These are phyloP conservation scores for Aureococcus anophagefferens DNA, from an alignment of 108 stramenopile genomes.

Conservation along the genomic window DNA sequence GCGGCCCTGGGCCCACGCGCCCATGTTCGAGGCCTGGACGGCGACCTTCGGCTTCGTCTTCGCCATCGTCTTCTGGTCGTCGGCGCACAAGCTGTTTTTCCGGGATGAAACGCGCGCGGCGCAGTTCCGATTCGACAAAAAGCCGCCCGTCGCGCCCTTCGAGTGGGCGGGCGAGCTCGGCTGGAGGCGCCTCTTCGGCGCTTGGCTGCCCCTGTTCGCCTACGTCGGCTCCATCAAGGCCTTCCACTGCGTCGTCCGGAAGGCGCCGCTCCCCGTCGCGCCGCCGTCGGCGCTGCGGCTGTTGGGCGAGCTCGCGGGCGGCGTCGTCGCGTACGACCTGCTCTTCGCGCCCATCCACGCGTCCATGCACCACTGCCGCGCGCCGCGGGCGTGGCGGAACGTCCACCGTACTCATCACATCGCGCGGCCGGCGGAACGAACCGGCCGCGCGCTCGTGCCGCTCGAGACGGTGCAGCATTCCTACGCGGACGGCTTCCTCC, in stretches of 20 bases:
- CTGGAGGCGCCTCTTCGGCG: not conserved
- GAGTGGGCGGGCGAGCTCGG: not conserved
- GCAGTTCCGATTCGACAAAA: not conserved
- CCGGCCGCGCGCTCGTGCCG: constrained; percentile 2
- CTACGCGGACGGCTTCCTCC: constrained; percentile 36
- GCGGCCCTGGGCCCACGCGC: not conserved
- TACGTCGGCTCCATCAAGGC: constrained; percentile 32
- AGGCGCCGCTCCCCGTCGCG: constrained; percentile 17
- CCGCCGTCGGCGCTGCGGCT: constrained; percentile 30
- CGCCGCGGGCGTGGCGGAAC: constrained; percentile 4
- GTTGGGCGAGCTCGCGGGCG: constrained; percentile 21
- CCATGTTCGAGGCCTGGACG: not conserved
- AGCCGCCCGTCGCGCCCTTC: not conserved
- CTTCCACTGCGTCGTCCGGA: constrained; percentile 23
- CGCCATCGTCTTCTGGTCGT: not conserved
- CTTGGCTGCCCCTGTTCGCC: constrained; percentile 12
- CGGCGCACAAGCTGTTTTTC: not conserved
- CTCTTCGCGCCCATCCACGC: constrained; percentile 28
- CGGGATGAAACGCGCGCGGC: not conserved
- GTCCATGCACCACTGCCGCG: constrained; percentile 15
- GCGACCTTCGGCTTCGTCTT: not conserved
- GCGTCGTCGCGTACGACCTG: constrained; percentile 29
- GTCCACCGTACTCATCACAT: constrained; percentile 30
- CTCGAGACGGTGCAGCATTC: constrained; percentile 40
- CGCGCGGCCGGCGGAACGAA: not conserved